Evolutionary conservation across 371 early-diverging fungal species (phyloP).

Genomic region (Rhizopus microsporus): DNA sequence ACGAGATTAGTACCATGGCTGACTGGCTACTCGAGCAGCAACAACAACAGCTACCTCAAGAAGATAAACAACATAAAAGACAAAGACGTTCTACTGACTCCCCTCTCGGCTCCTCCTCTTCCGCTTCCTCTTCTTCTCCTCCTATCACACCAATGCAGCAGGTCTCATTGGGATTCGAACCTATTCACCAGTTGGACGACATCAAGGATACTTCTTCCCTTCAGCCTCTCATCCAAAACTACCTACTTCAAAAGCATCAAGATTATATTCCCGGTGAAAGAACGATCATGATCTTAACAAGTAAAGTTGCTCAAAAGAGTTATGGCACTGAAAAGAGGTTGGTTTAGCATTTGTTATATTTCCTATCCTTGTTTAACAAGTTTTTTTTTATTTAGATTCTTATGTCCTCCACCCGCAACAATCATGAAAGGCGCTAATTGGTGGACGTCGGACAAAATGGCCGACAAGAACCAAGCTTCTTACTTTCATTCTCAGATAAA

Average conservation of each 20-base stretch:
- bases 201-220: constrained; percentile 11
- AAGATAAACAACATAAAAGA: constrained; percentile 21
- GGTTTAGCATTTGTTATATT: no score
- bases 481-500: constrained; percentile 16
- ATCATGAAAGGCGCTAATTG: constrained; percentile 72
- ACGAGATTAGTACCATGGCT: constrained; percentile 24
- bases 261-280: constrained; percentile 72
- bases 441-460: constrained; percentile 44
- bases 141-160: constrained; percentile 38
- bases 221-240: constrained; percentile 48
- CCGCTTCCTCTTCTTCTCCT: constrained; percentile 35
- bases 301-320: constrained; percentile 83
- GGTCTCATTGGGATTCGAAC: constrained; percentile 27
- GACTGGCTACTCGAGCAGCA: constrained; percentile 24
- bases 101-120: constrained; percentile 21
- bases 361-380: constrained; percentile 3
- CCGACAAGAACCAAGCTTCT: constrained; percentile 29
- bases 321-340: constrained; percentile 84
- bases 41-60: constrained; percentile 1
- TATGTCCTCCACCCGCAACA: constrained; percentile 84
- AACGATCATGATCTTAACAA: constrained; percentile 72
- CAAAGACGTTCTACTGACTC: constrained; percentile 24
- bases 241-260: constrained; percentile 40
- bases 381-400: constrained; percentile 42
- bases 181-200: constrained; percentile 6